Evolutionary conservation across 768 basidiomycete species (phyloP).

Genomic region (Termitomyces titanicus): DNA sequence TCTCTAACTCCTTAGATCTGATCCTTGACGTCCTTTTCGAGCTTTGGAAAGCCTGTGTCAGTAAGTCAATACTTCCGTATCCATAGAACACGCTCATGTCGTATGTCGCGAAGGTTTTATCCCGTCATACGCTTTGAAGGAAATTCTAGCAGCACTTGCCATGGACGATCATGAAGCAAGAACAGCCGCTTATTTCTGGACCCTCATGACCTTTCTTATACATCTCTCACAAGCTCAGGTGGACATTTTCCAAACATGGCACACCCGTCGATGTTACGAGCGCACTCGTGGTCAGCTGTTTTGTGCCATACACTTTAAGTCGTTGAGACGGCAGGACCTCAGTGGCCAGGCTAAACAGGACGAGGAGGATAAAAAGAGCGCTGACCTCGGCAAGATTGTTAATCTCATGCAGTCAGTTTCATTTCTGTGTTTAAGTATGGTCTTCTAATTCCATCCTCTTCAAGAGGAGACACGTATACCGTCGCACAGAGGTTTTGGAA

Average conservation of each 20-base stretch:
- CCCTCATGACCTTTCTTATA: conserved; percentile 54
- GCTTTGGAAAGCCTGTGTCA: conserved; percentile 56
- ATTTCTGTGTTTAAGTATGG: neutral
- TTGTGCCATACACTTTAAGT: conserved; percentile 67
- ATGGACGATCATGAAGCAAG: conserved; percentile 37
- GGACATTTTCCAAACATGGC: conserved; percentile 63
- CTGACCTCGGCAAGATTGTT: conserved; percentile 68
- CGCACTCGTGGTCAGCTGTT: conserved; percentile 70
- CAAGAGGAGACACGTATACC: conserved; percentile 66
- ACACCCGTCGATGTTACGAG: conserved; percentile 67
- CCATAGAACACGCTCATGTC: neutral
- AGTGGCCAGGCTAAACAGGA: conserved; percentile 41
- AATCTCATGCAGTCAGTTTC: conserved; percentile 67
- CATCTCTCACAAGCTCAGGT: conserved; percentile 67
- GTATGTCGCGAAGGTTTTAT: conserved; percentile 47
- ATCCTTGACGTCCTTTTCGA: conserved; percentile 57
- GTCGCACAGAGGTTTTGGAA: conserved; percentile 74
- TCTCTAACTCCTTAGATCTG: conserved; percentile 66
- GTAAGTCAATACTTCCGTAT: conserved; percentile 23
- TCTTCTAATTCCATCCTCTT: conserved; percentile 3
- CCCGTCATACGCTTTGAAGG: conserved; percentile 60
- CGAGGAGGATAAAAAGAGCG: conserved; percentile 35
- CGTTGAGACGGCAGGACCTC: conserved; percentile 56
- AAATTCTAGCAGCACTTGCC: conserved; percentile 52
- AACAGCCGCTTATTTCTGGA: conserved; percentile 53